Base-by-base conservation (phyloP, 2,329 filamentous ascomycete species). In the Biscogniauxia sp. region DNA sequence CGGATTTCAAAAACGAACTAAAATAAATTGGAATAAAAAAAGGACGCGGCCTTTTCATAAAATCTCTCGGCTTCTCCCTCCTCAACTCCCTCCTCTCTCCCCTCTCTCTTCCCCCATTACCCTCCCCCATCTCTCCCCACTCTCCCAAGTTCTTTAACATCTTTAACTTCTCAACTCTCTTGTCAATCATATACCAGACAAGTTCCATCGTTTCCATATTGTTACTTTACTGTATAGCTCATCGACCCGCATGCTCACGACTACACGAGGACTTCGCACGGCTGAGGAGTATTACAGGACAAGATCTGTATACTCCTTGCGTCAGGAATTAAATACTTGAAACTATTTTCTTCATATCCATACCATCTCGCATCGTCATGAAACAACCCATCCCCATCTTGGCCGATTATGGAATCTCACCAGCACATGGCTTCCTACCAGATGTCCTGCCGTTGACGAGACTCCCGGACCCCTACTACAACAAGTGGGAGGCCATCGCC, bases 401-500 rank as follows among this genome's bases (percentile, higher is more conserved):
- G 60, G 83, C 86, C 74, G 89, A 96, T 76, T 96, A 96, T 78
- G 91, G 90, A 77, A 86, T 93, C 75, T 91, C 90, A 66, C 80
- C 85, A 63, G 81, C 87, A 60, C 87, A 92, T 78, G 95, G 95
- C 71, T 99, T 99, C 79, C 85, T 99, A 57, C 93, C 95, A 1
- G 82, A 90, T 64, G 87, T 92, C 65, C 79, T 90, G 41, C 95
- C 95, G 51, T 81, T 98, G 64, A 88, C 91, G 63, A 80, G 86
- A 58, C 86, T 99, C 15, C 90, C 93, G 9, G 91, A 97, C 72
- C 85, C 90, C 2, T 98, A 97, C 80, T 99, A 98, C 77, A 88
- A 91, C 75, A 92, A 92, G 73, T 99, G 95, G 95, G 95, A 99
- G 78, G 86, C 89, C 53, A 84, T 97, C 55, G 86, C 89, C 37